Evolutionary conservation across 768 basidiomycete genomes (phyloP).

Genomic region (Cantharellus cinnabarinus): DNA sequence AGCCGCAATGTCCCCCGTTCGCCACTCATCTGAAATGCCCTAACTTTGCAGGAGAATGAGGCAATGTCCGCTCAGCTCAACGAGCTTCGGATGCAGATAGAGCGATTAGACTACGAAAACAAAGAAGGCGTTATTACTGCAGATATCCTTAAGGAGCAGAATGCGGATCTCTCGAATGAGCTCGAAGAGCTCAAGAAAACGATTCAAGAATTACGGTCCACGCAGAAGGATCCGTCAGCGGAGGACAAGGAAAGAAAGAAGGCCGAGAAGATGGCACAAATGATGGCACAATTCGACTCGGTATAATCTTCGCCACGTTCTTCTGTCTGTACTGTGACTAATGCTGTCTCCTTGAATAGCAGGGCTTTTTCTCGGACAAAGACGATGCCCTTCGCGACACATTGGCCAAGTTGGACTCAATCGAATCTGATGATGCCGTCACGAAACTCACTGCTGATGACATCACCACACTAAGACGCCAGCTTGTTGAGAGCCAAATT

Average conservation of each 20-base stretch:
- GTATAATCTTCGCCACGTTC: conserved; percentile 26
- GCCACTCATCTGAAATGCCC: conserved; percentile 1
- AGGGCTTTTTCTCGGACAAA: conserved; percentile 89
- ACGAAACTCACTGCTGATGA: conserved; percentile 53
- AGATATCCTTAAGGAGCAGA: conserved; percentile 91
- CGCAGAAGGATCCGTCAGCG: conserved; percentile 65
- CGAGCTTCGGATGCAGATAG: conserved; percentile 78
- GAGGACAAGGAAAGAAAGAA: conserved; percentile 99
- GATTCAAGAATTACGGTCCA: conserved; percentile 53
- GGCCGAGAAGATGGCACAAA: conserved; percentile 96
- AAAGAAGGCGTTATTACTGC: conserved; percentile 85
- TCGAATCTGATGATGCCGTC: conserved; percentile 38
- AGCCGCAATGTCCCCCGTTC: not conserved
- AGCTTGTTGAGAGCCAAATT: conserved; percentile 74
- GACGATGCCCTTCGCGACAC: conserved; percentile 80
- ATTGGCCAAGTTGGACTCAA: conserved; percentile 62
- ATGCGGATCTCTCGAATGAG: conserved; percentile 64
- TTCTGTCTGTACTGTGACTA: not conserved
- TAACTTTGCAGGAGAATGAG: conserved; percentile 60
- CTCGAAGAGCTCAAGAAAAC: conserved; percentile 75
- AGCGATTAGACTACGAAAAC: conserved; percentile 84
- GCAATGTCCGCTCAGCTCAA: conserved; percentile 81
- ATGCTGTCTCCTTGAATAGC: conserved; percentile 23
- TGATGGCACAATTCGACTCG: conserved; percentile 98
- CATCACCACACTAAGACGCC: conserved; percentile 60